Base-by-base conservation (phyloP, 768 basidiomycete genomes). In the Hygrocybe coccinea region DNA sequence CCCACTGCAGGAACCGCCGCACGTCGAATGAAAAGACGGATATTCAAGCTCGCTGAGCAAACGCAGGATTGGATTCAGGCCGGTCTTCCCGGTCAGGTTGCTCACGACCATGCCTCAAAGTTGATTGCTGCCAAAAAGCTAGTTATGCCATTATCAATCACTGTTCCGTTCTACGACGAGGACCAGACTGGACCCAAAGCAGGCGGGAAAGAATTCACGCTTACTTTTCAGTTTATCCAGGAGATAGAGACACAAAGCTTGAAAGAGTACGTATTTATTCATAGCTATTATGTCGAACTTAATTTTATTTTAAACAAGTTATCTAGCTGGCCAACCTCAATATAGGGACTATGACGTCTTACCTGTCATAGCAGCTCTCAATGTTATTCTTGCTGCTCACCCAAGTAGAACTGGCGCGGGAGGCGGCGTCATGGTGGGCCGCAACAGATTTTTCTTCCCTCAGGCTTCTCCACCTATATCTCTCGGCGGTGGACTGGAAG, bases 401-500 rank as follows among this genome's bases (percentile, higher is more conserved):
- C 78, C 84, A 12, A 75, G 77, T 61, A 70, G 78, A 33, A 71
- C 75, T 1, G 69, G 77, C 65, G 56, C 64, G 78, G 69, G 86
- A 68, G 79, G 69, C n/a, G 85, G 82, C 7, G 74, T 83, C n/a
- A 78, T 82, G 64, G 82, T 87, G 10, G 85, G 86, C 1, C 72
- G 79, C 50, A 84, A 85, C 57, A 77, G 82, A 11, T 87, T 82
- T 67, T 89, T 88, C 70, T 86, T 86, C 71, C 73, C 71, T 12
- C 44, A n/a, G 5, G 66, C 67, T 8, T 65, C 81, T 74, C 56
- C 79, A 73, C 69, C 86, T 69, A 64, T 83, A 69, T 54, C 76
- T 71, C 71, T 83, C 34, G 78, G 79, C 5, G 78, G 77, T 6
- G 79, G 78, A n/a, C 67, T 82, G 5, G 77, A 83, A 60, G 81